A percentile compares a stretch with the other conserved stretches of the same genome.
Conservation (phyloP, 441 rosid species). For the Gossypium lobatum region DNA sequence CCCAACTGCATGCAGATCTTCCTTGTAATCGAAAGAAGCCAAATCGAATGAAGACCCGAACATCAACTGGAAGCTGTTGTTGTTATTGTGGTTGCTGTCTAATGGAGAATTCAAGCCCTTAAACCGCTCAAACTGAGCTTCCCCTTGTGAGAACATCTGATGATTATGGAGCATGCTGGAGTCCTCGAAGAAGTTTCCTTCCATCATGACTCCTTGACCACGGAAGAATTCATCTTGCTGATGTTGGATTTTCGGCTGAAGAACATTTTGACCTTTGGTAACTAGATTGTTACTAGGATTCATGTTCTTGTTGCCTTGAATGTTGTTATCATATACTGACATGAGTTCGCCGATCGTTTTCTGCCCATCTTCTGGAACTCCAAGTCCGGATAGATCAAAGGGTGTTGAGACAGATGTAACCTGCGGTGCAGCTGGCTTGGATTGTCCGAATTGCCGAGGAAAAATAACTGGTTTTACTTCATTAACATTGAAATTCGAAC, state of each 20-base stretch:
- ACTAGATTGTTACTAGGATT: slow-evolving; percentile 21
- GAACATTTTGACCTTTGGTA: slow-evolving; percentile 31
- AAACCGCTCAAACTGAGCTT: slow-evolving; percentile 36
- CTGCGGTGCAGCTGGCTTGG: slow-evolving; percentile 29
- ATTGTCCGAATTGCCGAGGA: slow-evolving; percentile 38
- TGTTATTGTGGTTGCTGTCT: slow-evolving; percentile 19
- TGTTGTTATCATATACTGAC: slow-evolving; percentile 57
- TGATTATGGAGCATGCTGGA: slow-evolving; percentile 38
- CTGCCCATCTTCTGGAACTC: slow-evolving; percentile 88
- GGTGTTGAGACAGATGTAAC: slow-evolving; percentile 30
- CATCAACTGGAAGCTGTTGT: slow-evolving; percentile 31
- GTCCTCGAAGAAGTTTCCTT: slow-evolving; percentile 45
- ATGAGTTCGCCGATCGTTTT: slow-evolving; percentile 69
- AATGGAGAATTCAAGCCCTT: slow-evolving; percentile 42
- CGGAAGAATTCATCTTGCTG: slow-evolving; percentile 45
- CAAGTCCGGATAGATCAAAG: slow-evolving; percentile 47
- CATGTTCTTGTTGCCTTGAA: slow-evolving; percentile 39
- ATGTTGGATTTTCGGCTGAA: slow-evolving; percentile 43
- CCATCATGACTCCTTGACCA: slow-evolving; percentile 39
- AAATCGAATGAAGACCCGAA: slow-evolving; percentile 56
- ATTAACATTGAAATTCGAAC: slow-evolving; percentile 45
- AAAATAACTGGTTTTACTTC: slow-evolving; percentile 59
- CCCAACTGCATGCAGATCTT: slow-evolving; percentile 46
- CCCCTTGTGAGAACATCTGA: slow-evolving; percentile 37
- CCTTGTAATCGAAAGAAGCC: slow-evolving; percentile 48